Base-by-base conservation (phyloP, 225 moss, liverwort and hornwort genomes). In the Asterella californica region DNA sequence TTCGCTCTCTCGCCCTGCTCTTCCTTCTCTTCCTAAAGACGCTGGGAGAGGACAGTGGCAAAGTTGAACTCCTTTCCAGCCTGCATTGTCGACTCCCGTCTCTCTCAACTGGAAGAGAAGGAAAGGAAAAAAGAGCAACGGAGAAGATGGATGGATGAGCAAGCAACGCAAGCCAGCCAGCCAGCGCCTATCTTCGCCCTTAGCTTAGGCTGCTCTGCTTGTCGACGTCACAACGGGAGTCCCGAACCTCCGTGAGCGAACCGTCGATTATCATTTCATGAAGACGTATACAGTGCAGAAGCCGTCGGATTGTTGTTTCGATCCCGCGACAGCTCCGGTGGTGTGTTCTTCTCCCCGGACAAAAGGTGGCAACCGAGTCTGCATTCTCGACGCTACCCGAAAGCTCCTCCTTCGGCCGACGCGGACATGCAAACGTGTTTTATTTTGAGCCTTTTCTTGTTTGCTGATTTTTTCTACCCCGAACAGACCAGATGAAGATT, bases 61-160 rank as follows among this genome's bases (percentile, higher is more conserved):
- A 75, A 53, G 32, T 29, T 52, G 45, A 70, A 70, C 25, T 45
- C 27, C 29, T 33, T 15, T 60, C 69, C 69, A 38, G 45, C 11
- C 17, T 25, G 19, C 24, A 15, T 15, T 2, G 11, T 12, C 4
- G 71, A 71, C 4, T 18, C 55, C 14, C 5, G 48, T 25, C 37
- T 76, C 25, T 59, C 37, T 76, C 75, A 59, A 38, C 12, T 36
- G 32, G 33, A 34, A n/a, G 74, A 10, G 27, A 42, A n/a, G n/a
- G n/a, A 15, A 30, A 72, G 46, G 25, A n/a, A n/a, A n/a, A n/a
- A 19, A 15, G 34, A 33, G 65, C n/a, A 32, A 34, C 19, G 36
- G 67, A 71, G 25, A 36, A 32, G 57, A 76, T 75, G 75, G 75
- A 75, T 76, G 75, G 75, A 76, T 76, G 75, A 76, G 75, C 75